These are phyloP conservation scores for Ilyonectria sp. DNA, from an alignment of 2,329 filamentous ascomycete genomes.

Conservation along the genomic window DNA sequence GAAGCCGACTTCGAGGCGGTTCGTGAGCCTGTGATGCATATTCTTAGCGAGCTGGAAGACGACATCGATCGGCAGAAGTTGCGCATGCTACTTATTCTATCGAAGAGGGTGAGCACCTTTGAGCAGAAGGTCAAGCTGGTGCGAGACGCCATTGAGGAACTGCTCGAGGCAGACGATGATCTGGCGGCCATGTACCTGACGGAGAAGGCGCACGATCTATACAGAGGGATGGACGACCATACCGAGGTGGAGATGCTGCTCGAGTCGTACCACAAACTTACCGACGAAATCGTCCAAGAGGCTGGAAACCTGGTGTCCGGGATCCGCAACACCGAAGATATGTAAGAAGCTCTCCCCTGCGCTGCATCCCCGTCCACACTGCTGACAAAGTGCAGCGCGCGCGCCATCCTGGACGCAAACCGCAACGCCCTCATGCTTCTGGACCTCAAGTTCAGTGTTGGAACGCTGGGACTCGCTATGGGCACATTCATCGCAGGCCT, in stretches of 20 bases:
- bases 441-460: slow-evolving; percentile 96
- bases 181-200: slow-evolving; percentile 95
- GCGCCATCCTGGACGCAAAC: slow-evolving; percentile 97
- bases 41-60: slow-evolving; percentile 92
- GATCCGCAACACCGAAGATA: slow-evolving; percentile 98
- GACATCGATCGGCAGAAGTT: slow-evolving; percentile 97
- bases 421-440: slow-evolving; percentile 98
- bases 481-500: slow-evolving; percentile 97
- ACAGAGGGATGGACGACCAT: slow-evolving; percentile 86
- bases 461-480: slow-evolving; percentile 92
- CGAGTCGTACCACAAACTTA: slow-evolving; percentile 97
- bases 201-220: slow-evolving; percentile 83
- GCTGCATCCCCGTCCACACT: background rate
- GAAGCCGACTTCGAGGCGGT: slow-evolving; percentile 97
- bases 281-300: slow-evolving; percentile 97
- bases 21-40: slow-evolving; percentile 89
- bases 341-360: slow-evolving; percentile 70
- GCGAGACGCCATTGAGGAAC: slow-evolving; percentile 92
- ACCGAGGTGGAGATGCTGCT: slow-evolving; percentile 97
- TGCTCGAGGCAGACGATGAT: slow-evolving; percentile 97
- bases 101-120: slow-evolving; percentile 95
- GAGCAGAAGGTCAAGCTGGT: slow-evolving; percentile 97
- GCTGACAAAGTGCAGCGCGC: slow-evolving; percentile 73
- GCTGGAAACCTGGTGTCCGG: slow-evolving; percentile 93
- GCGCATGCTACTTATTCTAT: slow-evolving; percentile 90